Evolutionary conservation across 305 asterid genomes (phyloP), one percentile per base, ranked within the genome.

Genomic region (Fraxinus nigra): DNA sequence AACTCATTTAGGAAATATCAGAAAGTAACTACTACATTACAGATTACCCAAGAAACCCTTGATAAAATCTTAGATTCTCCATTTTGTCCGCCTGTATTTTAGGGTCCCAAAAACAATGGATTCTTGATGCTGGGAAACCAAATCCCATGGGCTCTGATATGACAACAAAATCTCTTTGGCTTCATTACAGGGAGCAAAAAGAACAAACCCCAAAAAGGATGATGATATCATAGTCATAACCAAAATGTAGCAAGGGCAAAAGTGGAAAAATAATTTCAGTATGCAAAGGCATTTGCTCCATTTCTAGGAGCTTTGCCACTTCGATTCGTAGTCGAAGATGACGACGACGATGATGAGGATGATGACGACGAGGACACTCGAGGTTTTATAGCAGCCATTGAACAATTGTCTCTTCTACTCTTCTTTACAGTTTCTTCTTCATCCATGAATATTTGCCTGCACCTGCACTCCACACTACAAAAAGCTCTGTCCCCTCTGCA

Each of bases 401-500:
- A 89, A 72, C 90, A 90, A 88, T 84, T 79, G 85, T 87, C 85
- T 69, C 80, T 56, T 84, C 87, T 90, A 80, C 87, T 82, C 18
- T 77, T 86, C 33, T 56, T 81, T 9, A 65, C 40, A 70, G 11
- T 82, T 82, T 91, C 97, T 72, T 92, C 95, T 85, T 95, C 99
- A 54, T 94, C 99, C 94, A 91, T 95, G 88, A 88, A 90, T n/a
- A 95, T 95, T 88, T 95, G 98, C 88, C 91, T 93, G 91, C 86
- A 92, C 76, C 98, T 91, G 88, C 98, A 95, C 85, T 95, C 98
- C 88, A 81, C 97, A 22, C 97, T 93, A 79, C 98, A 95, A 85
- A 95, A 95, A 20, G 89, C 98, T 72, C 78, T 90, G 83, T 95
- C 98, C 85, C 99, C 99, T 83, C 99, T 95, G 91, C 85, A 87